A percentile compares a stretch with the other conserved stretches of the same genome.
Evolutionary conservation across 345 rosid species (phyloP).

Genomic region (Kernera saxatilis): DNA sequence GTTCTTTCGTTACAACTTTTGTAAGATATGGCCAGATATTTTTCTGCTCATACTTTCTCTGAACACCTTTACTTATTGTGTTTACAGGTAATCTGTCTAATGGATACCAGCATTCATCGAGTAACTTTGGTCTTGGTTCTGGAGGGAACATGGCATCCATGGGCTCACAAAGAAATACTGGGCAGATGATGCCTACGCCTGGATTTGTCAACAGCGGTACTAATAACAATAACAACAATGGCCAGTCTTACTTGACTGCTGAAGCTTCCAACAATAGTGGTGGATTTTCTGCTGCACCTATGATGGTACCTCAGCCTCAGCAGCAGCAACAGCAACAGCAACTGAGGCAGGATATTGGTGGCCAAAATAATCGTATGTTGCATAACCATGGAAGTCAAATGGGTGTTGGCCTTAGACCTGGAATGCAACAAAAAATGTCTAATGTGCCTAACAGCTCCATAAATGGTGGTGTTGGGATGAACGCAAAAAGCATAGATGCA

Average conservation of each 20-base stretch:
- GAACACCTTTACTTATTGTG: neutral
- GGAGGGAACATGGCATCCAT: conserved; percentile 71
- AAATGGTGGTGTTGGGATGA: conserved; percentile 69
- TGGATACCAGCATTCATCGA: conserved; percentile 76
- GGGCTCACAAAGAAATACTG: conserved; percentile 59
- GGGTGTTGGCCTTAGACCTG: conserved; percentile 65
- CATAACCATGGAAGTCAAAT: conserved; percentile 76
- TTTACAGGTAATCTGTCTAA: conserved; percentile 63
- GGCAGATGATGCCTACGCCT: conserved; percentile 99
- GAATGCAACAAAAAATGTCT: conserved; percentile 70
- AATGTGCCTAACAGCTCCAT: conserved; percentile 64
- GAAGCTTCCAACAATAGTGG: conserved; percentile 59
- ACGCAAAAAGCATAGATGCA: conserved; percentile 46
- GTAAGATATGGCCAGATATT: conserved; percentile 13
- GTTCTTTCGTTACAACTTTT: conserved; percentile 47
- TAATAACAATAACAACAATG: conserved; percentile 37
- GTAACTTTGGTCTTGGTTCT: conserved; percentile 64
- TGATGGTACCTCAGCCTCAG: conserved; percentile 53
- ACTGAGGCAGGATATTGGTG: conserved; percentile 57
- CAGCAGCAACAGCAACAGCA: conserved; percentile 39
- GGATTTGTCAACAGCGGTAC: conserved; percentile 56
- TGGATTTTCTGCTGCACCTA: conserved; percentile 63
- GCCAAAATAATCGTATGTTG: conserved; percentile 71
- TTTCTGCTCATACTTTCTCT: conserved; percentile 5
- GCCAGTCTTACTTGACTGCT: conserved; percentile 54